Evolutionary conservation across 2,329 filamentous ascomycete species (phyloP), one percentile per base, ranked within the genome.

Genomic region (Penicillium sp.): DNA sequence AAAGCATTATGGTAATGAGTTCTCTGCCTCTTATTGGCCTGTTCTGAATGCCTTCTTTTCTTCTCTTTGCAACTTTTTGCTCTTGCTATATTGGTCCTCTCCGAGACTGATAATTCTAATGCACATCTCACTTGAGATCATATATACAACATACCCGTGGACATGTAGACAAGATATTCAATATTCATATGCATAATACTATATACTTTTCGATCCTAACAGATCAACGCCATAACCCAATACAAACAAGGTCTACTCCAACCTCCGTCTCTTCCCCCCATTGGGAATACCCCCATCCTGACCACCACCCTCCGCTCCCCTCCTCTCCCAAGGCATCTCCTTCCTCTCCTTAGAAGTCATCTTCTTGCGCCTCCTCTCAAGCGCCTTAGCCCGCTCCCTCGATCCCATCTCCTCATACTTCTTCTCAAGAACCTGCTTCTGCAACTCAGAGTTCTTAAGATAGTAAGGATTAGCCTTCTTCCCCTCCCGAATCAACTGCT

Each of bases 281-380:
- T 58, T 62, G 54, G 60, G 64, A 45, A 56, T 53, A 40, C 62
- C 52, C 21, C 42, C 55, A 48, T 58, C 63, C 25, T 61, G 57
- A 49, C 50, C 60, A 51, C 62, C 62, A 57, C 55, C 60, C 38
- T 73, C 75, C 27, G 70, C 62, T 12, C 72, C 74, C 60, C 84
- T 78, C 61, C 84, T 77, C 50, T 77, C 78, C 71, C 78, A 76
- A 0, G 86, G 86, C 82, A 93, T 80, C 62, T 86, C 83, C 78
- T 86, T 95, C 80, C 89, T 89, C 82, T 97, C 94, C 80, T 89
- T 93, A 10, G 85, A 81, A 0, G 90, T 86, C 53, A 91, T 81
- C 87, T 96, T 97, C 87, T 96, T 97, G 75, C 91, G 81, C 78
- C 89, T 87, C 72, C 90, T 83, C 81, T 95, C 91, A 69, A 97